phyloP scores from a whole-genome alignment of 2,329 filamentous ascomycete species.

The Aspergillus nomiae region DNA sequence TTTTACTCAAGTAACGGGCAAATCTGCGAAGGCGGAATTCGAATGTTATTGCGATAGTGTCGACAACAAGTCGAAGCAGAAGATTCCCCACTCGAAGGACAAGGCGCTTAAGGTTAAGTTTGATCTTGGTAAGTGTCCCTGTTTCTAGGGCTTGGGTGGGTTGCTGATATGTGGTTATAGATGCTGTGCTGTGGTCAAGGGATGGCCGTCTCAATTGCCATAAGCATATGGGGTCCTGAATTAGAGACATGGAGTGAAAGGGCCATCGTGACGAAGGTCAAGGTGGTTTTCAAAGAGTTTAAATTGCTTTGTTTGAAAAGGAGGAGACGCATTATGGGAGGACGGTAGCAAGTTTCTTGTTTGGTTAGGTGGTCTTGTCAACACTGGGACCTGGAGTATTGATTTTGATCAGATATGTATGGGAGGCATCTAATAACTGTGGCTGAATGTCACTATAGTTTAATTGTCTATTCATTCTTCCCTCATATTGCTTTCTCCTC shows the following conservation, averaged over 20 bases:
- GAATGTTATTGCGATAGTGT: background rate
- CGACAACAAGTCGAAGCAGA: background rate
- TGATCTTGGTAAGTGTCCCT: background rate
- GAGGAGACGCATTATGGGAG: background rate
- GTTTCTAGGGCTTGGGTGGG: too few relatives aligned
- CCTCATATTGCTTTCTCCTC: too few relatives aligned
- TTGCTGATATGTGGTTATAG: background rate
- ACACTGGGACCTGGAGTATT: too few relatives aligned
- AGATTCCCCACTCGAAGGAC: background rate
- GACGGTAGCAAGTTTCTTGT: too few relatives aligned
- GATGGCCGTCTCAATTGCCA: background rate
- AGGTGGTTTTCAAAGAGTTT: background rate
- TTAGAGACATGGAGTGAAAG: rapidly evolving
- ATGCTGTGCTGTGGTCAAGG: background rate
- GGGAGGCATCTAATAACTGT: too few relatives aligned
- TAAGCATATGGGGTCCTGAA: background rate
- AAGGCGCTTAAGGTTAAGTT: background rate
- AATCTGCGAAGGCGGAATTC: background rate
- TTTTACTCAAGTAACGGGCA: too few relatives aligned
- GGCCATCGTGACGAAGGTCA: background rate
- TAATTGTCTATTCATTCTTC: too few relatives aligned
- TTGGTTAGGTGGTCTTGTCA: too few relatives aligned
- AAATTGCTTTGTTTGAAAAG: background rate
- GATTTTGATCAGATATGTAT: too few relatives aligned
- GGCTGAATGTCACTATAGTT: too few relatives aligned